Conservation (phyloP, 345 rosid genomes). For the Populus davidiana region DNA sequence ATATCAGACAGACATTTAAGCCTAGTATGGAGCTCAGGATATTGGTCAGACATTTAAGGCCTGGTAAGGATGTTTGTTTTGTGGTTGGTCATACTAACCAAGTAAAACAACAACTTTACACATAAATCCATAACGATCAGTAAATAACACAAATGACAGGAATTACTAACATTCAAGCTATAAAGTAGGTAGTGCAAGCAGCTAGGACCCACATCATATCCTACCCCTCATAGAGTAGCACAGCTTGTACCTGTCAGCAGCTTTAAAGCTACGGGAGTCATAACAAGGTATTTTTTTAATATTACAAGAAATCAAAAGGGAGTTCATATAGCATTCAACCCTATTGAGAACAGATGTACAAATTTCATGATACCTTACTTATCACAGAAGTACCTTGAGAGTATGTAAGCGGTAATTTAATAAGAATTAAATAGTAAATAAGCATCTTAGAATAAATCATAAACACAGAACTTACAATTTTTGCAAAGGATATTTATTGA, state of each 20-base stretch:
- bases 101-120: slow-evolving; percentile 6
- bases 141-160: slow-evolving; percentile 30
- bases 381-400: slow-evolving; percentile 15
- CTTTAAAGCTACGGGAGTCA: slow-evolving; percentile 42
- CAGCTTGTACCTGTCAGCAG: slow-evolving; percentile 49
- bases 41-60: neutral
- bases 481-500: neutral
- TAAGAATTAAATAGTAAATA: slow-evolving; percentile 9
- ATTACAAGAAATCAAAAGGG: slow-evolving; percentile 16
- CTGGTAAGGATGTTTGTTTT: neutral
- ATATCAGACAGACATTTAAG: neutral
- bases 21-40: neutral
- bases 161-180: slow-evolving; percentile 46
- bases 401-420: slow-evolving; percentile 8
- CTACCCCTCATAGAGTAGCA: slow-evolving; percentile 51
- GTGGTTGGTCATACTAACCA: neutral
- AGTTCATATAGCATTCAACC: slow-evolving; percentile 8
- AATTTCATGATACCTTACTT: slow-evolving; percentile 21
- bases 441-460: slow-evolving; percentile 9
- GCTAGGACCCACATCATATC: slow-evolving; percentile 49
- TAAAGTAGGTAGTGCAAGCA: slow-evolving; percentile 47
- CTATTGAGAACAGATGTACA: slow-evolving; percentile 12
- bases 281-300: slow-evolving; percentile 8
- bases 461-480: slow-evolving; percentile 10
- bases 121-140: slow-evolving; percentile 21